phyloP scores from a whole-genome alignment of 225 moss, liverwort and hornwort genomes.

The Thuidium tamariscinum region DNA sequence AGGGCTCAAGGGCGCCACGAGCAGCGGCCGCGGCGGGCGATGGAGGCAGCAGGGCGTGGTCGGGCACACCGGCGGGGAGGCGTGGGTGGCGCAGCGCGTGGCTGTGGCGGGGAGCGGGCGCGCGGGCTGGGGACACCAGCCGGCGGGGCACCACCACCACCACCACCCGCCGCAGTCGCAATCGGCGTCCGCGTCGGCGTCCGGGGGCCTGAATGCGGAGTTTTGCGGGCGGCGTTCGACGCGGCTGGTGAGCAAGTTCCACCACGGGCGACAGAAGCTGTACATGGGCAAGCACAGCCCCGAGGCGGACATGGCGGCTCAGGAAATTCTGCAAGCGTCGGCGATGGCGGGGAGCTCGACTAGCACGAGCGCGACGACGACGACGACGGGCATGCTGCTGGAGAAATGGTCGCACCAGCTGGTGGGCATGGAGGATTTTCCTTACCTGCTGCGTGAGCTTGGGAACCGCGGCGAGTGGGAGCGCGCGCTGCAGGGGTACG shows the following conservation, averaged over 20 bases:
- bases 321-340: conserved; percentile 56
- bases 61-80: neutral
- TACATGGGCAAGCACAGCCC: conserved; percentile 91
- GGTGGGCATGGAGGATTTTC: conserved; percentile 79
- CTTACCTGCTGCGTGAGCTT: conserved; percentile 74
- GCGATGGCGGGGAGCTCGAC: neutral
- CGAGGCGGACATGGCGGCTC: conserved; percentile 62
- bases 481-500: conserved; percentile 77
- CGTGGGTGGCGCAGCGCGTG: conserved; percentile 61
- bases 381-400: conserved; percentile 39
- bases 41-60: conserved; percentile 32
- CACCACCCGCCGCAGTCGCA: conserved; percentile 23
- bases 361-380: neutral
- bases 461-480: conserved; percentile 98
- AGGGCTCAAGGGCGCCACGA: conserved; percentile 25
- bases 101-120: conserved; percentile 49
- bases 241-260: conserved; percentile 84
- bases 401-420: conserved; percentile 75
- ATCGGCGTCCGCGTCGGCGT: conserved; percentile 20
- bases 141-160: conserved; percentile 8
- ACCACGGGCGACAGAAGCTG: conserved; percentile 90
- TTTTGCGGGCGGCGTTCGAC: conserved; percentile 96
- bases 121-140: conserved; percentile 32
- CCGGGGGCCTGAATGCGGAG: conserved; percentile 67
- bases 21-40: conserved; percentile 49